phyloP scores from a whole-genome alignment of 2,329 filamentous ascomycete genomes.

The Pleomassaria siparia region DNA sequence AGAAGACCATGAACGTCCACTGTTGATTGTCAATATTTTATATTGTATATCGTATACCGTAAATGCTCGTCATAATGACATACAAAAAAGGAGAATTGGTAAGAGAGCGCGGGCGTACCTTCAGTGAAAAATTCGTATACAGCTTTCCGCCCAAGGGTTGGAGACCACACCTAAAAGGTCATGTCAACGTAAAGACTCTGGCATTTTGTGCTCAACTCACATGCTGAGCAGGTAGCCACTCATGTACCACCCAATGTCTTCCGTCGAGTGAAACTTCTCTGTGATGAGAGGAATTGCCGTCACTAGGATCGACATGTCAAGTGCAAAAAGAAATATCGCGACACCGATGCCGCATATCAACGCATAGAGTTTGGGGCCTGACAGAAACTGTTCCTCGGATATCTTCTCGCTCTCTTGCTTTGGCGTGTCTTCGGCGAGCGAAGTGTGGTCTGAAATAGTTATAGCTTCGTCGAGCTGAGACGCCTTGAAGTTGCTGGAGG shows the following conservation, averaged over 20 bases:
- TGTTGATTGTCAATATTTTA: background rate
- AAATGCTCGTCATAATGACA: background rate
- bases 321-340: conserved; percentile 21
- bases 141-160: conserved; percentile 45
- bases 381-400: conserved; percentile 16
- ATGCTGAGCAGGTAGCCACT: conserved; percentile 34
- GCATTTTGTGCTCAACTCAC: conserved; percentile 8
- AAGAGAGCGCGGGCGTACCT: conserved; percentile 20
- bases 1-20: conserved; percentile 37
- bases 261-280: conserved; percentile 50
- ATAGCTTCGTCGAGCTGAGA: background rate
- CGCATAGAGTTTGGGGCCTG: conserved; percentile 19
- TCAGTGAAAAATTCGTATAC: conserved; percentile 47
- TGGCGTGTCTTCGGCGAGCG: conserved; percentile 2
- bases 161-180: conserved; percentile 16
- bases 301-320: conserved; percentile 41
- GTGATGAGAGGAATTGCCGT: conserved; percentile 54
- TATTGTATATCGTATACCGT: too few species aligned
- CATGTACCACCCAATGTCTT: conserved; percentile 55
- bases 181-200: background rate
- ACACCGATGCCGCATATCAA: conserved; percentile 19
- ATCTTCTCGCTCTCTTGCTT: conserved; percentile 4
- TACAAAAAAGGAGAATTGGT: too few species aligned
- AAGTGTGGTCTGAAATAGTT: background rate
- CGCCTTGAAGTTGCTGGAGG: background rate